These are phyloP conservation scores for Kwoniella europaea DNA, from an alignment of 768 basidiomycete species.

Conservation along the genomic window DNA sequence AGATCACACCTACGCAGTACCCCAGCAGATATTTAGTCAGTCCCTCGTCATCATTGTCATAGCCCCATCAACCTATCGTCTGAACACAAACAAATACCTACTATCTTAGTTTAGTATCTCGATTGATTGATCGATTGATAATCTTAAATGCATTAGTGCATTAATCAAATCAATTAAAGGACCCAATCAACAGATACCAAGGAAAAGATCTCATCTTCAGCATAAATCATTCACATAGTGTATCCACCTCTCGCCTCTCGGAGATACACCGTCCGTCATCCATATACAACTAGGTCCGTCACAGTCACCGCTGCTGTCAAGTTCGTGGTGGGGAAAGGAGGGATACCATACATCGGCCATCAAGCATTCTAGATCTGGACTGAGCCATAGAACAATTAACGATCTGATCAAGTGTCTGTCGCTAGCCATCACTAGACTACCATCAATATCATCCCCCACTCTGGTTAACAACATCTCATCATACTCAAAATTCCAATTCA, in stretches of 20 bases:
- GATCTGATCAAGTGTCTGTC: no score
- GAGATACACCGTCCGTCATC: no score
- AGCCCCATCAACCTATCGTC: neutral
- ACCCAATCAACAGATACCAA: slow-evolving; percentile 3
- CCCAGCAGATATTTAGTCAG: neutral
- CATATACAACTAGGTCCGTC: neutral
- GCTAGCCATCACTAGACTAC: neutral
- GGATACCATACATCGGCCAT: neutral
- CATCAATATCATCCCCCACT: neutral
- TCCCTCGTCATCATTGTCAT: neutral
- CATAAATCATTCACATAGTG: no score
- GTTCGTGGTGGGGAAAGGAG: slow-evolving; percentile 1
- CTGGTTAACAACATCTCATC: neutral
- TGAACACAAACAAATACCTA: neutral
- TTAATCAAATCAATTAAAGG: slow-evolving; percentile 14
- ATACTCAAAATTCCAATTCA: neutral
- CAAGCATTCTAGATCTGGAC: neutral
- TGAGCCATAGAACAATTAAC: no score
- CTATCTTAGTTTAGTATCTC: neutral
- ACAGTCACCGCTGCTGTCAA: neutral
- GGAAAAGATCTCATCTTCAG: no score
- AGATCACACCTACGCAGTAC: no score
- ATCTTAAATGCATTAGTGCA: neutral
- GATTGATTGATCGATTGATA: neutral
- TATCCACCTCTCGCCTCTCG: no score